Percentiles rank a stretch among this genome's conserved stretches.
These are phyloP conservation scores for Apiospora saccharicola DNA, from an alignment of 2,329 filamentous ascomycete species.

Conservation along the genomic window DNA sequence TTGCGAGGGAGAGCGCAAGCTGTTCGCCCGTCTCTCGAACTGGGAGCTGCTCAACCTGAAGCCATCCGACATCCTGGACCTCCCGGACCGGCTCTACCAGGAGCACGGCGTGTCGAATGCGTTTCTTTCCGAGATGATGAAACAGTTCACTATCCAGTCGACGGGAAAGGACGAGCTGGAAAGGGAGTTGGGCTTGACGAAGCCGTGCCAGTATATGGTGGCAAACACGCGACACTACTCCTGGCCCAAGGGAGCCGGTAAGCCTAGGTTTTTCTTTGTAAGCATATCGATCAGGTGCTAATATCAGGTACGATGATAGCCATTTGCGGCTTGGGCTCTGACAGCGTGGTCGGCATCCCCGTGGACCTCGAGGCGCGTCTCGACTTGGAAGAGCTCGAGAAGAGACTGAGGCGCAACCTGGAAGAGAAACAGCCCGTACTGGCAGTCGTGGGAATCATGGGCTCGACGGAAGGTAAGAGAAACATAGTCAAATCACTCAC, in stretches of 20 bases:
- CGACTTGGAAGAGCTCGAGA: conserved; percentile 43
- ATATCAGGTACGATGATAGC: conserved; percentile 36
- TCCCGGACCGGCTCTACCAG: conserved; percentile 47
- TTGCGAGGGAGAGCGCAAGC: conserved; percentile 41
- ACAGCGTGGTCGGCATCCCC: conserved; percentile 48
- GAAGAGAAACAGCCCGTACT: conserved; percentile 45
- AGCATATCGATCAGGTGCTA: too few relatives aligned
- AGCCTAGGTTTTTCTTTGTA: too few relatives aligned
- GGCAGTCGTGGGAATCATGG: conserved; percentile 54
- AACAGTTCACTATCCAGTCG: conserved; percentile 48
- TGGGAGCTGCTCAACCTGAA: conserved; percentile 57
- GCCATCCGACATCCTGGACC: conserved; percentile 47
- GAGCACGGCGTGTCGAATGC: conserved; percentile 47
- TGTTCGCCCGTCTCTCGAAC: conserved; percentile 45
- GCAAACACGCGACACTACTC: conserved; percentile 55
- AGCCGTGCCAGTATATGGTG: conserved; percentile 47
- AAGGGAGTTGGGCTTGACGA: conserved; percentile 40
- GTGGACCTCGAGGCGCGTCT: conserved; percentile 51
- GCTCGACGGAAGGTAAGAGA: conserved; percentile 50
- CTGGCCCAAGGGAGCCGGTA: conserved; percentile 57
- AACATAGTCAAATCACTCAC: too few relatives aligned
- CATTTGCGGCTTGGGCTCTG: conserved; percentile 53
- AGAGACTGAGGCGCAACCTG: conserved; percentile 42
- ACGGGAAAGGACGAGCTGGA: conserved; percentile 49
- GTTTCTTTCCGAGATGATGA: conserved; percentile 43